Conservation (phyloP, 1,284 basidiomycete species). For the Cutaneotrichosporon dermatis region DNA sequence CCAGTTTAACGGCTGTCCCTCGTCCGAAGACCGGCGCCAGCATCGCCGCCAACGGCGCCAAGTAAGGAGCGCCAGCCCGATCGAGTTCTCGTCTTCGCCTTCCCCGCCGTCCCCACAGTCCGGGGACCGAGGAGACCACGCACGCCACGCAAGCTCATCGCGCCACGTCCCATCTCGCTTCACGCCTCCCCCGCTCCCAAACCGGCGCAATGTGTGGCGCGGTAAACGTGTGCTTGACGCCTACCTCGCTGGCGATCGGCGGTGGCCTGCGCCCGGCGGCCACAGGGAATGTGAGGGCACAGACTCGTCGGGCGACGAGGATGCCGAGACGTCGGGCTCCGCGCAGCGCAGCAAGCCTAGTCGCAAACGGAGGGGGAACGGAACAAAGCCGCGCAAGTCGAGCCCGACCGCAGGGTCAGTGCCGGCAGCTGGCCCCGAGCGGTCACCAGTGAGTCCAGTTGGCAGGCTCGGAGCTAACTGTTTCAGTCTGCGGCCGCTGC, state of each 20-base stretch:
- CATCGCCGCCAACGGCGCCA: background rate
- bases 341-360: no score
- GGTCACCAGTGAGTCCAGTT: background rate
- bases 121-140: no score
- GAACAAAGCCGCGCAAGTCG: no score
- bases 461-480: background rate
- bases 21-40: background rate
- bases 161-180: background rate
- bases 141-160: background rate
- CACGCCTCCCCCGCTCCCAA: background rate
- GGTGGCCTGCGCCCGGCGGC: background rate
- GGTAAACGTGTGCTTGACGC: background rate
- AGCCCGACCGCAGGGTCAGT: no score
- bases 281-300: background rate
- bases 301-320: background rate
- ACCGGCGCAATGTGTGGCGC: background rate
- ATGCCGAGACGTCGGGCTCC: no score
- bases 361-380: no score
- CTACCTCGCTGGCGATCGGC: background rate
- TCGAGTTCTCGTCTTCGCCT: constrained; percentile 1
- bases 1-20: background rate
- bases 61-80: background rate
- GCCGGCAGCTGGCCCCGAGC: background rate
- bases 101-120: background rate
- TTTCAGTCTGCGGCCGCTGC: background rate